Base-by-base conservation (phyloP, 2,329 filamentous ascomycete genomes). In the Blastomyces gilchristii region DNA sequence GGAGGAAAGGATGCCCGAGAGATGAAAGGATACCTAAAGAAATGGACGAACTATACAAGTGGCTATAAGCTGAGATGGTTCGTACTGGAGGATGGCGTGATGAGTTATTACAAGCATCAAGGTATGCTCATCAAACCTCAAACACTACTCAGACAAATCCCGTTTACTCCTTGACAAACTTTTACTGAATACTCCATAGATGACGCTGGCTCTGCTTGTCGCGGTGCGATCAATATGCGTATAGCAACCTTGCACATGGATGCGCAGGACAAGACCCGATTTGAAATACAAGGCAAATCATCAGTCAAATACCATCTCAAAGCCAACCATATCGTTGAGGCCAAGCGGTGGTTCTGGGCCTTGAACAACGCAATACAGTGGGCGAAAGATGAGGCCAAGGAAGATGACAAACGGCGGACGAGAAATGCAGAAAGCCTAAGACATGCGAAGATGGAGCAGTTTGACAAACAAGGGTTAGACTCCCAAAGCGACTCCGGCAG, bases 31-130 rank as follows among this genome's bases (percentile, higher is more conserved):
- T 99, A 97, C 74, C 81, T 99, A 63, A 97, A 97, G 78, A 99
- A 99, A 75, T 99, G 94, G 94, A 99, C 94, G 58, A 99, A 99
- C 74, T 99, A 99, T 74, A 92, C 93, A 28, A 92, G 90, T 72
- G 94, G 94, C 9, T 99, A 97, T 78, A 96, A 99, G 78, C 76
- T 99, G 67, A 84, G 94, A 65, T 99, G 93, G 92, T 99, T 99
- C 73, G 94, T 97, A 16, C 84, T 99, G 9, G 94, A 99, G 73
- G 94, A 99, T 73, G 94, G 94, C 14, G 93, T 99, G 14, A 77
- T 99, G 68, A 97, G 94, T 76, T 99, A 99, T 78, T 99, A 97
- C 80, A 99, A 99, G 78, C 91, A 97, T 74, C 94, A 99, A 77
- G 82, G 82, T 83, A 73, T 62, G 72, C 63, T 57, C 28, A 37